phyloP scores from a whole-genome alignment of 306 rosid genomes.

The Quercus rubra region DNA sequence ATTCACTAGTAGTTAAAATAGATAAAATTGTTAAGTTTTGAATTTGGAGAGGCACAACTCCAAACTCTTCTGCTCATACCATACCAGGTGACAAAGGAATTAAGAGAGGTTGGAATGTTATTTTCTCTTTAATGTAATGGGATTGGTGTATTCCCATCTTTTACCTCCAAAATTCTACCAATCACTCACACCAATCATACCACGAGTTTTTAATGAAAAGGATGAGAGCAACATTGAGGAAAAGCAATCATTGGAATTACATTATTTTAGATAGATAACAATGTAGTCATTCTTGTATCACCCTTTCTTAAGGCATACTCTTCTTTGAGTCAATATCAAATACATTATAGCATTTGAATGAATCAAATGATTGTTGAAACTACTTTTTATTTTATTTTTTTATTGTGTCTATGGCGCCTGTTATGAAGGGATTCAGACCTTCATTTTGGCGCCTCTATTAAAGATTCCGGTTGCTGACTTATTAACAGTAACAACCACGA shows the following conservation, averaged over 20 bases:
- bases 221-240: not conserved
- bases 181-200: not conserved
- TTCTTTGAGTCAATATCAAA: not conserved
- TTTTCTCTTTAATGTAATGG: not conserved
- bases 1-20: not conserved
- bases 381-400: not conserved
- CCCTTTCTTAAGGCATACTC: not conserved
- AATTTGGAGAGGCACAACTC: not conserved
- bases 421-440: not conserved
- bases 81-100: not conserved
- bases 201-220: not conserved
- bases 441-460: not conserved
- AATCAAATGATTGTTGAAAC: not conserved
- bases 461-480: not conserved
- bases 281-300: not conserved
- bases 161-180: not conserved
- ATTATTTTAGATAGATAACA: not conserved
- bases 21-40: not conserved
- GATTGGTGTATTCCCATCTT: not conserved
- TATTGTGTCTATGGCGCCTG: not conserved
- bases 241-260: not conserved
- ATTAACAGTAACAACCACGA: not conserved
- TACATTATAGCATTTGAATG: not conserved
- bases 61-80: not conserved
- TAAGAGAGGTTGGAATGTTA: not conserved